Evolutionary conservation across 2,329 filamentous ascomycete species (phyloP).

Genomic region (Dichotomopilus funicola): DNA sequence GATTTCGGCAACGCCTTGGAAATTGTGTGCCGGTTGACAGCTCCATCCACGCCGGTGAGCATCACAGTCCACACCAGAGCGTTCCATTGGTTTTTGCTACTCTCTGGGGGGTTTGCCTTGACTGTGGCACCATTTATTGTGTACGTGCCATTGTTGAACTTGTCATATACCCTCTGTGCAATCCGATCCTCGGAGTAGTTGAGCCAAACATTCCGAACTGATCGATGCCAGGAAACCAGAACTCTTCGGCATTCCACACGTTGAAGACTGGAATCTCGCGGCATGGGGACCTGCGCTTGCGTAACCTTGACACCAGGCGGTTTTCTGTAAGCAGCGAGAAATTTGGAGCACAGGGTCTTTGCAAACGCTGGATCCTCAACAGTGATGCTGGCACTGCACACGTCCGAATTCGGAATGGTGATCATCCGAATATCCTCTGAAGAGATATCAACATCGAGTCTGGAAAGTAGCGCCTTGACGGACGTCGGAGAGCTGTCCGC

Average conservation of each 20-base stretch:
- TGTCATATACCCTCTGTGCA: constrained; percentile 20
- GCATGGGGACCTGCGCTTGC: constrained; percentile 18
- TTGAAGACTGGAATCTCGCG: constrained; percentile 23
- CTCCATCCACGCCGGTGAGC: constrained; percentile 22
- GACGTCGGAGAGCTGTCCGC: constrained; percentile 12
- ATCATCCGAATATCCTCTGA: constrained; percentile 15
- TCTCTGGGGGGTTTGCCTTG: constrained; percentile 4
- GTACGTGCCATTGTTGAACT: constrained; percentile 22
- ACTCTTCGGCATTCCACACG: constrained; percentile 32
- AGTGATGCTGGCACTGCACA: constrained; percentile 22
- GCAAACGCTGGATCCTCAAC: constrained; percentile 27
- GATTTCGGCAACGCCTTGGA: constrained; percentile 13
- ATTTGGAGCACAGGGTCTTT: constrained; percentile 12
- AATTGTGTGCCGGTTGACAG: constrained; percentile 18
- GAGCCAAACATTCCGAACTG: constrained; percentile 26
- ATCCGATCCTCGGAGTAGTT: constrained; percentile 22
- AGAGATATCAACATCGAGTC: constrained; percentile 11
- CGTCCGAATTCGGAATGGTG: not conserved
- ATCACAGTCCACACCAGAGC: constrained; percentile 22
- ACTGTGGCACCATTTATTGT: constrained; percentile 21
- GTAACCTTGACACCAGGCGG: not conserved
- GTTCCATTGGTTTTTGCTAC: not conserved
- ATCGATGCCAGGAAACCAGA: constrained; percentile 32
- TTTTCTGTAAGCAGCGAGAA: not conserved
- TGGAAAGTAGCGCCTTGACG: constrained; percentile 22